Conservation (phyloP, 2,329 filamentous ascomycete species). For the Penicillium psychrosexuale region DNA sequence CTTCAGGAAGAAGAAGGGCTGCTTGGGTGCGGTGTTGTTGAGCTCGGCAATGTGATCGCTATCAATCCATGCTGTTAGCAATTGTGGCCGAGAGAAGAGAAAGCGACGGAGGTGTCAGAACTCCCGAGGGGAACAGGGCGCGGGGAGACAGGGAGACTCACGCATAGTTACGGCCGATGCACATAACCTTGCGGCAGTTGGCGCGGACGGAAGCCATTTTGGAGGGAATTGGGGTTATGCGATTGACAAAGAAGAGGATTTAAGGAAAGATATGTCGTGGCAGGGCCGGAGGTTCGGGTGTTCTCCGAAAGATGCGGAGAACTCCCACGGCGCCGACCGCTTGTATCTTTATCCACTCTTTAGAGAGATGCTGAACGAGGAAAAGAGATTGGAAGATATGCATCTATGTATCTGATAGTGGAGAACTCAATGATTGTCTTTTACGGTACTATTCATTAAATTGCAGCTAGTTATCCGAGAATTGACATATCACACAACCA, state of each 20-base stretch:
- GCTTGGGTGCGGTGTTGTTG: slow-evolving; percentile 80
- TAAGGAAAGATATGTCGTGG: background rate
- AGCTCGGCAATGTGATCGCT: slow-evolving; percentile 94
- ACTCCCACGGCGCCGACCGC: slow-evolving; percentile 10
- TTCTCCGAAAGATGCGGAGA: slow-evolving; percentile 29
- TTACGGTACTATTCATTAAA: background rate
- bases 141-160: slow-evolving; percentile 49
- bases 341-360: slow-evolving; percentile 13
- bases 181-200: slow-evolving; percentile 72
- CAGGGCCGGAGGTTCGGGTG: slow-evolving; percentile 7
- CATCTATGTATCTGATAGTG: background rate
- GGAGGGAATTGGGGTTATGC: slow-evolving; percentile 32
- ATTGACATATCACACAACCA: background rate
- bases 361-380: background rate
- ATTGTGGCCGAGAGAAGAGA: background rate
- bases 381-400: background rate
- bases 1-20: slow-evolving; percentile 99
- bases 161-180: slow-evolving; percentile 96
- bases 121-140: background rate
- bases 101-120: background rate
- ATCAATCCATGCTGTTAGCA: slow-evolving; percentile 5
- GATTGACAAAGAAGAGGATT: background rate
- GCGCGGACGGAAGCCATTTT: slow-evolving; percentile 47
- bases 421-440: no score
- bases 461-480: no score